A percentile compares a stretch with the other conserved stretches of the same genome.
Conservation (phyloP, 352 stramenopile genomes). For the Globisporangium radiosum region DNA sequence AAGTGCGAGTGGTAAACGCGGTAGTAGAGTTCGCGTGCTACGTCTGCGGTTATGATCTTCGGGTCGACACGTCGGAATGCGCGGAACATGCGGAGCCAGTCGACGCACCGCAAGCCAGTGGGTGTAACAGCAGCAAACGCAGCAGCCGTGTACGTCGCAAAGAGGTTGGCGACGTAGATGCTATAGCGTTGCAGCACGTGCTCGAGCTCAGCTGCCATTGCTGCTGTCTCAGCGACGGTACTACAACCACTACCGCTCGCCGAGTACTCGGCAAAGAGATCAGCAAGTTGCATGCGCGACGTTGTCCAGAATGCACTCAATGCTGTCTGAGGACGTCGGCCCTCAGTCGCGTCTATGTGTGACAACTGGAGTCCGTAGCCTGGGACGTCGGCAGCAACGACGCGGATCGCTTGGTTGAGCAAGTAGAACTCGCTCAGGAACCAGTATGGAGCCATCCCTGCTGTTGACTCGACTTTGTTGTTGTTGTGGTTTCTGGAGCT, state of each 20-base stretch:
- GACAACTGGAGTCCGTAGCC: not conserved
- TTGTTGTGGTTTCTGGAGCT: not conserved
- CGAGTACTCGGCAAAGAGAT: not conserved
- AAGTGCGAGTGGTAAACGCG: not conserved
- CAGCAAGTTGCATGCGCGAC: slow-evolving; percentile 1
- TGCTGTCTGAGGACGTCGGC: no score
- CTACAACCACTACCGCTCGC: no score
- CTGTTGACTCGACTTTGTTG: not conserved
- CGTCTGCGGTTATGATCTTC: slow-evolving; percentile 12
- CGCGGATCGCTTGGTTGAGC: slow-evolving; percentile 26
- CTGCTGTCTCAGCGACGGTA: not conserved
- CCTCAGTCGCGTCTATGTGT: no score
- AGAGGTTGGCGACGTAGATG: slow-evolving; percentile 36
- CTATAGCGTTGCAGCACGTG: slow-evolving; percentile 34
- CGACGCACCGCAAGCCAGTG: slow-evolving; percentile 10
- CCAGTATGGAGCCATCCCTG: slow-evolving; percentile 7
- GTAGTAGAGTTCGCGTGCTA: slow-evolving; percentile 4
- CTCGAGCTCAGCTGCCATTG: slow-evolving; percentile 21
- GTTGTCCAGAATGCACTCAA: not conserved
- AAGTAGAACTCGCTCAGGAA: slow-evolving; percentile 43
- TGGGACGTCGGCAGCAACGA: not conserved
- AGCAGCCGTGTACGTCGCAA: slow-evolving; percentile 24
- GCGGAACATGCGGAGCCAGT: slow-evolving; percentile 27
- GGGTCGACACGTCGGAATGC: slow-evolving; percentile 25
- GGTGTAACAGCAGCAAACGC: slow-evolving; percentile 15